Evolutionary conservation across 345 rosid genomes (phyloP).

Genomic region (Citrus unshiu): DNA sequence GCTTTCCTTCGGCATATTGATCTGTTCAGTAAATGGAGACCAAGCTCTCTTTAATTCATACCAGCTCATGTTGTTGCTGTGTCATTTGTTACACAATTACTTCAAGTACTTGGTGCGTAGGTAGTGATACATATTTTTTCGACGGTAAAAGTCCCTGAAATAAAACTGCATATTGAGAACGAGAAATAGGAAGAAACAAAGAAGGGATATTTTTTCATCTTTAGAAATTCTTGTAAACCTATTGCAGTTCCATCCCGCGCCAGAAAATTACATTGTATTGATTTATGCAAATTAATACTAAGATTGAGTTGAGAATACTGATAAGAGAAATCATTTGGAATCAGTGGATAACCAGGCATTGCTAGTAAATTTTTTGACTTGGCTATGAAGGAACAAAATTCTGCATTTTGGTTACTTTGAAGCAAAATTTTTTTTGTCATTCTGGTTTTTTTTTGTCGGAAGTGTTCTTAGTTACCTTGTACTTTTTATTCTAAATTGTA

Average conservation of each 20-base stretch:
- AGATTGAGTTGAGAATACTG: not conserved
- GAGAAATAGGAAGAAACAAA: not conserved
- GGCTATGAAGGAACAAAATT: not conserved
- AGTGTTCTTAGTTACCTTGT: too few species aligned
- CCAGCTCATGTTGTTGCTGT: too few species aligned
- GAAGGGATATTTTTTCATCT: not conserved
- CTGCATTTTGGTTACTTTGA: not conserved
- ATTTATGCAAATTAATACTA: not conserved
- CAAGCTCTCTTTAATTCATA: too few species aligned
- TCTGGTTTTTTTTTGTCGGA: too few species aligned
- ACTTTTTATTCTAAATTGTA: too few species aligned
- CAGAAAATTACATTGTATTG: not conserved
- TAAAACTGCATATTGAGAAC: not conserved
- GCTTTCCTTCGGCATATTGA: conserved; percentile 36
- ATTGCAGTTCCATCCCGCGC: too few species aligned
- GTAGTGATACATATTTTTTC: not conserved
- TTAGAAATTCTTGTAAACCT: not conserved
- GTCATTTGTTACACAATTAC: not conserved
- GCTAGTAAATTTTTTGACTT: not conserved
- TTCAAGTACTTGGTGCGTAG: too few species aligned
- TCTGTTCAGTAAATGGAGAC: too few species aligned
- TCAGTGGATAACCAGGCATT: not conserved
- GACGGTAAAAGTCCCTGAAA: not conserved
- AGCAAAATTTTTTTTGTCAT: too few species aligned
- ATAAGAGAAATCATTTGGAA: too few species aligned